These are phyloP conservation scores for Aspergillus persii DNA, from an alignment of 2,329 filamentous ascomycete genomes.

Conservation along the genomic window DNA sequence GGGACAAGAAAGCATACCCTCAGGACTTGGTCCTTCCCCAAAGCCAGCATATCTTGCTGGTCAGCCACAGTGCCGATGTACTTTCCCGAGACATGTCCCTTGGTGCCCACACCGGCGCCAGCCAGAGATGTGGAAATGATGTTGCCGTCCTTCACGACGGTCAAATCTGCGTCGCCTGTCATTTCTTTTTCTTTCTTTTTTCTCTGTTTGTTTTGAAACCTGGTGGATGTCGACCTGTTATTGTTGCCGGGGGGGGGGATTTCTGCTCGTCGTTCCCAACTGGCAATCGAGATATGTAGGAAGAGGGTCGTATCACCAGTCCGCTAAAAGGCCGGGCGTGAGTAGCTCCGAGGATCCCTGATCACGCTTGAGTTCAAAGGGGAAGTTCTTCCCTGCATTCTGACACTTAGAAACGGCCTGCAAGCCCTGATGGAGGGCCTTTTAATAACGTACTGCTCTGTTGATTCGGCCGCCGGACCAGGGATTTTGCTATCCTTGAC, in stretches of 20 bases:
- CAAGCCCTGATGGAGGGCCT: too few relatives aligned
- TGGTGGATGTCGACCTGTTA: neutral
- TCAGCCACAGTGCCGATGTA: constrained; percentile 6
- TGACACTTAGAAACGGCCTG: neutral
- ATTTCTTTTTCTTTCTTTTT: neutral
- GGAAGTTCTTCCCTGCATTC: neutral
- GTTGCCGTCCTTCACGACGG: neutral
- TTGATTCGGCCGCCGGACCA: too few relatives aligned
- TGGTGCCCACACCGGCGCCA: neutral
- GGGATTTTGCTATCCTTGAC: neutral
- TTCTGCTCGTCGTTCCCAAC: neutral
- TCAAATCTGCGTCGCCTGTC: neutral
- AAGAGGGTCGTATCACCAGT: neutral
- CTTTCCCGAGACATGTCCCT: neutral
- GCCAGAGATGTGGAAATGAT: neutral
- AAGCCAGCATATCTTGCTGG: constrained; percentile 1
- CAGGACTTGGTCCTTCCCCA: constrained; percentile 4
- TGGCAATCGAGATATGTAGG: neutral
- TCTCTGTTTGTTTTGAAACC: neutral
- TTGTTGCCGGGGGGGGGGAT: neutral
- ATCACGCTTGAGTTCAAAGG: neutral
- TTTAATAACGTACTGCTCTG: too few relatives aligned
- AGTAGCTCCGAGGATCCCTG: neutral
- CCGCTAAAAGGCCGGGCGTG: neutral
- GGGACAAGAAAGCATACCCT: neutral